Evolutionary conservation across 257 asterid genomes (phyloP), one percentile per base, ranked within the genome.

Genomic region (Perilla frutescens): DNA sequence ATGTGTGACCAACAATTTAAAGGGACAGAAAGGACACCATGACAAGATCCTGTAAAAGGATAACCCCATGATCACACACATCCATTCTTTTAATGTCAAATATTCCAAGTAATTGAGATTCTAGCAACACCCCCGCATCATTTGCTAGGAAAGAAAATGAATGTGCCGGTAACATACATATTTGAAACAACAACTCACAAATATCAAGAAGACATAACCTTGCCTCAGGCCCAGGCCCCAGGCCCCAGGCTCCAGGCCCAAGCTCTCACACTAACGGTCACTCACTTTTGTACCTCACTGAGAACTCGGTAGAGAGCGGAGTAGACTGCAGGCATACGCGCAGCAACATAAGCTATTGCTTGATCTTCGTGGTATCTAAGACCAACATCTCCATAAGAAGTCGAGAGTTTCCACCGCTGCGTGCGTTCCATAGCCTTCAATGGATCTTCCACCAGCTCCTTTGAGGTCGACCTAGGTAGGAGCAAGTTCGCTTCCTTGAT

Each of bases 251-350:
- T 9, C n/a, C 59, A 6, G 29, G 72, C 32, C 37, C 49, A 12
- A 62, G 68, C 59, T 37, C 76, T 43, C 72, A 45, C 11, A 57
- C 45, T 48, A 31, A 62, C 3, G 20, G 51, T 7, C 57, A 51
- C 62, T 55, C 71, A 66, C 54, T 79, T 71, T 44, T 49, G 71
- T 84, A 94, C 99, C 98, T 94, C 99, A 71, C 85, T 86, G 60
- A 94, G 90, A 61, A 94, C 91, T 37, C 99, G 89, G 77, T 83
- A 86, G 63, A 89, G 87, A 34, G 98, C 96, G 8, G 96, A 87
- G 81, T 87, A 90, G 60, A 94, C 97, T 2, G 99, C 96, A 47
- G 99, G 99, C 98, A 94, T 91, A 15, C 99, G 97, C 65, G 97
- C 86, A 1, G 97, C 99, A 1, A 94, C 95, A 77, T 94, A 94